These are phyloP conservation scores for Mycosarcoma mackinlayi DNA, from an alignment of 1,284 basidiomycete species.

Conservation along the genomic window DNA sequence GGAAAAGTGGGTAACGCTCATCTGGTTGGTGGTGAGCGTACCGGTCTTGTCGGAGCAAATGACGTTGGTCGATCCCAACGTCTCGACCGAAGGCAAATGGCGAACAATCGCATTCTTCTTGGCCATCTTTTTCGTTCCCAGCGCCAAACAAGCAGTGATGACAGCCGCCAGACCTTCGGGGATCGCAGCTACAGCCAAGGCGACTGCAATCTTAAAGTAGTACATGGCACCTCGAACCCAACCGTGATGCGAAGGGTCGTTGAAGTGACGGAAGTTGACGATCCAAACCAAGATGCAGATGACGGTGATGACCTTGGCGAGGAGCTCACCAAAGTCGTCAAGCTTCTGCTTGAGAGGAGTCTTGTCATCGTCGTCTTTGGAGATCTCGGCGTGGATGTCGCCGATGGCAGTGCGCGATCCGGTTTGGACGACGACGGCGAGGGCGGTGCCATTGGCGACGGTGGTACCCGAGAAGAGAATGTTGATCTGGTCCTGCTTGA, in stretches of 20 bases:
- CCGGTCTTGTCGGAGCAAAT: constrained; percentile 69
- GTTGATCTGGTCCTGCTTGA: constrained; percentile 68
- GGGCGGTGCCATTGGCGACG: constrained; percentile 60
- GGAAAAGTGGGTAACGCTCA: constrained; percentile 64
- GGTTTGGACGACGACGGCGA: constrained; percentile 62
- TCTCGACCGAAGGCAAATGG: constrained; percentile 66
- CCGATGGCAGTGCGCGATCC: constrained; percentile 65
- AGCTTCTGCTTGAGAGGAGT: constrained; percentile 67
- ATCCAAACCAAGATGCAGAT: constrained; percentile 68
- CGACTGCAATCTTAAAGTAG: constrained; percentile 68
- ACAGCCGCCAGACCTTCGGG: constrained; percentile 67
- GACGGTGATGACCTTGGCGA: constrained; percentile 66
- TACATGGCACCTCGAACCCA: constrained; percentile 66
- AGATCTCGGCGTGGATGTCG: constrained; percentile 65
- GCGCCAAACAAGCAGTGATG: constrained; percentile 66
- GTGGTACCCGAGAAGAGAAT: constrained; percentile 67
- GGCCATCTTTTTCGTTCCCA: constrained; percentile 68
- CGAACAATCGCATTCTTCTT: constrained; percentile 67
- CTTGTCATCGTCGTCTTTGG: constrained; percentile 62
- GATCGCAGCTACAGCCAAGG: constrained; percentile 67
- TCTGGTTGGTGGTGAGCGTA: constrained; percentile 67
- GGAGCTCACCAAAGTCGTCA: constrained; percentile 67
- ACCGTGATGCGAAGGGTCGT: constrained; percentile 66
- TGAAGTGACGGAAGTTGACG: constrained; percentile 67
- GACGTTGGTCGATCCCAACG: constrained; percentile 66